Evolutionary conservation across 768 basidiomycete genomes (phyloP).

Genomic region (Pleurotus eryngii): DNA sequence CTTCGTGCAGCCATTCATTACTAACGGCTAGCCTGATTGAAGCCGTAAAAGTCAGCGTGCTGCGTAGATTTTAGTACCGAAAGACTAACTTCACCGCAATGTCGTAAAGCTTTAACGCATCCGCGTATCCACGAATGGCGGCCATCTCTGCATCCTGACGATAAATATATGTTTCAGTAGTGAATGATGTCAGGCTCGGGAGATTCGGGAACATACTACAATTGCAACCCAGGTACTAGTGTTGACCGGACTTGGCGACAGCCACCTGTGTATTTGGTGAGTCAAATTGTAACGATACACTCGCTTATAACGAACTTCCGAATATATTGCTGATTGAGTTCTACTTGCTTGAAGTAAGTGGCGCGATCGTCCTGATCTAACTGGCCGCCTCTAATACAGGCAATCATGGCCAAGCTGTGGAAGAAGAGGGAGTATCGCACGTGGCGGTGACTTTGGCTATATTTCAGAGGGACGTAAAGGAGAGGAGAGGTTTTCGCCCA

Average conservation of each 20-base stretch:
- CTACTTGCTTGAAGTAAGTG: slow-evolving; percentile 53
- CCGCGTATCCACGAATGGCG: slow-evolving; percentile 48
- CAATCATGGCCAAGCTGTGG: slow-evolving; percentile 65
- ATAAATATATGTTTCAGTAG: neutral
- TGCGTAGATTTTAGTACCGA: neutral
- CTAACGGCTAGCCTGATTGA: slow-evolving; percentile 51
- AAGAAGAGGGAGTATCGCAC: slow-evolving; percentile 68
- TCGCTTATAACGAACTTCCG: slow-evolving; percentile 39
- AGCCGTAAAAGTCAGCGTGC: too few species aligned
- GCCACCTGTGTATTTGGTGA: slow-evolving; percentile 44
- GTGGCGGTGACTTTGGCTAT: slow-evolving; percentile 53
- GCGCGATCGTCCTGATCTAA: slow-evolving; percentile 30
- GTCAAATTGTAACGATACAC: neutral
- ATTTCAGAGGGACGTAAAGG: neutral
- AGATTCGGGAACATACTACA: slow-evolving; percentile 39
- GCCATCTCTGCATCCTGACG: slow-evolving; percentile 68
- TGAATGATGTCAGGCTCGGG: too few species aligned
- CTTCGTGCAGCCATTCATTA: slow-evolving; percentile 70
- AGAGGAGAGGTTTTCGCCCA: slow-evolving; percentile 25
- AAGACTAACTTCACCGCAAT: slow-evolving; percentile 56
- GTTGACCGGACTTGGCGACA: slow-evolving; percentile 68
- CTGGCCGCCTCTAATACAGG: slow-evolving; percentile 48
- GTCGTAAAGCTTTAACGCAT: slow-evolving; percentile 67
- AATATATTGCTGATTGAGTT: slow-evolving; percentile 58
- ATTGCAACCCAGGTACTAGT: slow-evolving; percentile 66